Evolutionary conservation across 257 asterid species (phyloP), one percentile per base, ranked within the genome.

Genomic region (Solanum ossicruentum): DNA sequence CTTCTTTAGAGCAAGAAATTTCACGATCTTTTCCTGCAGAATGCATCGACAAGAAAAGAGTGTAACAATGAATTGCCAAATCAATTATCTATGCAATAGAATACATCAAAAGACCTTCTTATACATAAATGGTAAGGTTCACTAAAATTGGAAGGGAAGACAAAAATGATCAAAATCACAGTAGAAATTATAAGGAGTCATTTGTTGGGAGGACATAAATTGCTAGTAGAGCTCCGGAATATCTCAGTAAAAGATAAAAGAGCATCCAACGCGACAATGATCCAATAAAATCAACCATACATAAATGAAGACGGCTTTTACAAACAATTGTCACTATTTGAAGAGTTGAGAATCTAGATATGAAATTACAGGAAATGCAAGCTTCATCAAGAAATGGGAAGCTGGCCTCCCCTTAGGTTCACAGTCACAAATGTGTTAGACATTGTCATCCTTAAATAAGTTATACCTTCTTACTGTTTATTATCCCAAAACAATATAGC

Each of bases 1-100:
- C 89, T 86, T 94, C 93, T 92, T 95, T 85, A 95, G 83, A 56
- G 87, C 82, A 87, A 97, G 91, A 87, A 95, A 97, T 89, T 85
- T 97, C 70, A 82, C 83, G 85, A 97, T 92, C 88, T 88, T 95
- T 84, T 88, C 95, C 99, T 96, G 87, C 49, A 85, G 54, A 77
- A 87, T 81, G 83, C 87, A 81, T 85, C 75, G 75, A 87, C 78
- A 67, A 47, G 32, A 71, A 78, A 32, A 67, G 83, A 77, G 49
- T 26, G 81, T 57, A 17, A 8, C 60, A 57, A 54, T 23, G 72
- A 81, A 49, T 57, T 45, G 43, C 23, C 56, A 57, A 73, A 75
- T 15, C 60, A 75, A 49, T 75, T 16, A 75, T 13, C 81, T 47
- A 47, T 1, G 43, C 60, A 49, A 21, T 57, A 49, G 41, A 17